A percentile compares a stretch with the other conserved stretches of the same genome.
These are phyloP conservation scores for Rhizopogon roseolus DNA, from an alignment of 768 basidiomycete species.

Conservation along the genomic window DNA sequence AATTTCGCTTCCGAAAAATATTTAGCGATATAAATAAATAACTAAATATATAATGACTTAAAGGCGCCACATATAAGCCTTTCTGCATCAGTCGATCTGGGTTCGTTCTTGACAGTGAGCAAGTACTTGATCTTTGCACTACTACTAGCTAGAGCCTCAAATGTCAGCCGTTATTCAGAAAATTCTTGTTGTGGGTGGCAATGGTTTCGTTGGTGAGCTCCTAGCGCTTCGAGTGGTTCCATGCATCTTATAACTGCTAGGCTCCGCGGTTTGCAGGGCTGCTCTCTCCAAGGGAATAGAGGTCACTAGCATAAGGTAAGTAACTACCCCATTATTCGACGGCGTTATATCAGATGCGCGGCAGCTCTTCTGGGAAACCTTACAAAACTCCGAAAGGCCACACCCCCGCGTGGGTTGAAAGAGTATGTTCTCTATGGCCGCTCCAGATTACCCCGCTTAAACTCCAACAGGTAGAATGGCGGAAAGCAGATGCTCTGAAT, in stretches of 20 bases:
- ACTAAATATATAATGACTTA: no score
- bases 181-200: conserved; percentile 95
- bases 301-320: conserved; percentile 86
- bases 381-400: conserved; percentile 90
- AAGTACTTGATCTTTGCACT: background rate
- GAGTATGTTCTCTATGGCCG: conserved; percentile 39
- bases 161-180: conserved; percentile 35
- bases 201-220: conserved; percentile 88
- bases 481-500: conserved; percentile 73
- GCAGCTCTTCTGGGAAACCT: conserved; percentile 81
- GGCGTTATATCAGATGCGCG: background rate
- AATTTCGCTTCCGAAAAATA: no score
- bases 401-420: conserved; percentile 76
- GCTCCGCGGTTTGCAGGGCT: conserved; percentile 89
- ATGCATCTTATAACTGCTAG: conserved; percentile 35
- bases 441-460: conserved; percentile 7
- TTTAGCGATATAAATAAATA: no score
- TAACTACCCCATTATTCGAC: conserved; percentile 4
- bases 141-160: background rate
- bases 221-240: background rate
- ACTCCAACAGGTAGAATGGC: conserved; percentile 74
- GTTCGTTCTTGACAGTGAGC: no score
- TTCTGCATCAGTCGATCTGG: no score
- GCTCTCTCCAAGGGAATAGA: conserved; percentile 80
- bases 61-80: no score